A percentile compares a stretch with the other conserved stretches of the same genome.
Conservation (phyloP, 352 stramenopile genomes). For the Hyphochytrium catenoides region DNA sequence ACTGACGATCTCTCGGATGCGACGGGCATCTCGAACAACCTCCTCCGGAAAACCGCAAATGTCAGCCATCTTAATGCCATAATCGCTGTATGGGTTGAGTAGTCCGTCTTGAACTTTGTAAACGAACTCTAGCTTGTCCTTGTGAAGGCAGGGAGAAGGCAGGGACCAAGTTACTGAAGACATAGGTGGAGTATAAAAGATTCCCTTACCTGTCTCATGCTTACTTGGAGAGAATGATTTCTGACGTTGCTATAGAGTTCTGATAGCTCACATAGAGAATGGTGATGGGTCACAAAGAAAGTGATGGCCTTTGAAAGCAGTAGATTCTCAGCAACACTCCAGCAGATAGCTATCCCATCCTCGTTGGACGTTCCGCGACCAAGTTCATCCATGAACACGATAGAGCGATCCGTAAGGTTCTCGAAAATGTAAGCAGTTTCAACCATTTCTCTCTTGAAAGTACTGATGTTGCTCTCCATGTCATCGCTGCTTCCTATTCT, state of each 20-base stretch:
- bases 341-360: conserved; percentile 64
- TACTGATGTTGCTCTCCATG: conserved; percentile 77
- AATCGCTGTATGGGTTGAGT: conserved; percentile 27
- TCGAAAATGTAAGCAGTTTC: conserved; percentile 63
- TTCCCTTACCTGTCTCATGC: conserved; percentile 16
- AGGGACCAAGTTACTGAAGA: background rate
- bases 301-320: conserved; percentile 35
- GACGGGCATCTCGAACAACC: conserved; percentile 30
- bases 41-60: conserved; percentile 31
- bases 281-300: conserved; percentile 74
- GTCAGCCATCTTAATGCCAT: conserved; percentile 52
- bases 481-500: conserved; percentile 71
- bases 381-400: conserved; percentile 74
- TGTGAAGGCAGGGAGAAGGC: background rate
- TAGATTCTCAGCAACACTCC: conserved; percentile 55
- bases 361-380: conserved; percentile 62
- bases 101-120: conserved; percentile 41
- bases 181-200: background rate
- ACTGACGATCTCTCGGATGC: too few relatives aligned
- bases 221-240: conserved; percentile 36
- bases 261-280: conserved; percentile 30
- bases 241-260: conserved; percentile 30
- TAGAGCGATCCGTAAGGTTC: conserved; percentile 23
- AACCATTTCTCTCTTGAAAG: conserved; percentile 72
- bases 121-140: conserved; percentile 14